These are phyloP conservation scores for Tritrichomonas foetus DNA, from an alignment of 208 protist genomes.

Conservation along the genomic window DNA sequence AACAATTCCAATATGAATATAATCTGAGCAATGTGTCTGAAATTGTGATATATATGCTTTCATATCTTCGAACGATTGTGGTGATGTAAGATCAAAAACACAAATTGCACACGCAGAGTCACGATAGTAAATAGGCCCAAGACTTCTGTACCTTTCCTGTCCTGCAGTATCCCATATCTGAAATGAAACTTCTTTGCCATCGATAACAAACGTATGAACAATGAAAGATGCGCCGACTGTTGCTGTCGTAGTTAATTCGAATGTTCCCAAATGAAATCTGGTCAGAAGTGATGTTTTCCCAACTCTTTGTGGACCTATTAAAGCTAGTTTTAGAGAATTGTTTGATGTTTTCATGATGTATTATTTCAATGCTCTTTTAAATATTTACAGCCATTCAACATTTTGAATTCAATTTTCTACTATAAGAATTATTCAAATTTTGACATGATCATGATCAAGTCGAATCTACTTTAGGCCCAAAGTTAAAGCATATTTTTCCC, in stretches of 20 bases:
- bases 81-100: slow-evolving; percentile 9
- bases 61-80: not conserved
- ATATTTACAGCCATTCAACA: too few relatives aligned
- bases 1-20: not conserved
- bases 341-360: too few relatives aligned
- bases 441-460: too few relatives aligned
- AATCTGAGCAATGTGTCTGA: not conserved
- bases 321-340: not conserved
- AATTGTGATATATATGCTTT: not conserved
- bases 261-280: slow-evolving; percentile 11
- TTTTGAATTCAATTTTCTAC: too few relatives aligned
- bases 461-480: too few relatives aligned
- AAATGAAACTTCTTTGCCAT: not conserved
- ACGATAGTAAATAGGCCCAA: slow-evolving; percentile 28
- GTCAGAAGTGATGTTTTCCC: slow-evolving; percentile 7
- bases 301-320: slow-evolving; percentile 21
- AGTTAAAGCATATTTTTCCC: too few relatives aligned
- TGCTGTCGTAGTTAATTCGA: not conserved
- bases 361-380: too few relatives aligned
- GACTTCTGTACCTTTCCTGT: slow-evolving; percentile 8
- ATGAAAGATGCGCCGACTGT: slow-evolving; percentile 17
- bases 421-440: too few relatives aligned
- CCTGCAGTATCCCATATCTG: slow-evolving; percentile 38
- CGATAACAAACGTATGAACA: not conserved
- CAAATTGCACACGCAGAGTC: not conserved